These are phyloP conservation scores for Panicum hallii DNA, from an alignment of 202 grass and related monocot species.

Conservation along the genomic window DNA sequence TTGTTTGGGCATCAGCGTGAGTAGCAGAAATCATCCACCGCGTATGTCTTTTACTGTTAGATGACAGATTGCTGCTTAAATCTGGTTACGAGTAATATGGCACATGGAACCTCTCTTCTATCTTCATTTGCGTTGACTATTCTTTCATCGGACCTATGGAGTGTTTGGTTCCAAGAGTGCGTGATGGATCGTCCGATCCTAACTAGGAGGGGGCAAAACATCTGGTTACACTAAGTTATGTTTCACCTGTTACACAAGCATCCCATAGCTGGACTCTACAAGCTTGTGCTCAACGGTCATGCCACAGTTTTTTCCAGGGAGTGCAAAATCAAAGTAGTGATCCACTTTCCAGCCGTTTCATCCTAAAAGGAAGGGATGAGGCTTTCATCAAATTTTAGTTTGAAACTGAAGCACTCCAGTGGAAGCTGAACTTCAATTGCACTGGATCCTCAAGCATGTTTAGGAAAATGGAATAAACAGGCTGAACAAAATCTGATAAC, in stretches of 20 bases:
- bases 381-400: background rate
- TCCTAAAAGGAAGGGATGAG: background rate
- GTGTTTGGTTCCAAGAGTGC: background rate
- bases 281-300: background rate
- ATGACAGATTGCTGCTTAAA: background rate
- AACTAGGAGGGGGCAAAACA: background rate
- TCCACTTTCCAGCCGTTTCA: background rate
- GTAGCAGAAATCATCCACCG: background rate
- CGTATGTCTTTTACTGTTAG: background rate
- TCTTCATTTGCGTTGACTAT: background rate
- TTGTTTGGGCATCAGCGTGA: slow-evolving; percentile 34
- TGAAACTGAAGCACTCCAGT: background rate
- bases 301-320: no score
- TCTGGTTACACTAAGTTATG: background rate
- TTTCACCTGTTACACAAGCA: background rate
- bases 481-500: background rate
- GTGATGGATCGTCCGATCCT: background rate
- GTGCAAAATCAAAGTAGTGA: background rate
- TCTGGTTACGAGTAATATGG: background rate
- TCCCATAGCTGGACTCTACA: background rate
- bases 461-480: background rate
- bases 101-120: background rate
- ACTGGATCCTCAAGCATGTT: background rate
- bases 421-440: background rate
- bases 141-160: background rate